Evolutionary conservation across 495 filamentous ascomycete genomes (phyloP), one percentile per base, ranked within the genome.

Genomic region (Aspergillus wentii): DNA sequence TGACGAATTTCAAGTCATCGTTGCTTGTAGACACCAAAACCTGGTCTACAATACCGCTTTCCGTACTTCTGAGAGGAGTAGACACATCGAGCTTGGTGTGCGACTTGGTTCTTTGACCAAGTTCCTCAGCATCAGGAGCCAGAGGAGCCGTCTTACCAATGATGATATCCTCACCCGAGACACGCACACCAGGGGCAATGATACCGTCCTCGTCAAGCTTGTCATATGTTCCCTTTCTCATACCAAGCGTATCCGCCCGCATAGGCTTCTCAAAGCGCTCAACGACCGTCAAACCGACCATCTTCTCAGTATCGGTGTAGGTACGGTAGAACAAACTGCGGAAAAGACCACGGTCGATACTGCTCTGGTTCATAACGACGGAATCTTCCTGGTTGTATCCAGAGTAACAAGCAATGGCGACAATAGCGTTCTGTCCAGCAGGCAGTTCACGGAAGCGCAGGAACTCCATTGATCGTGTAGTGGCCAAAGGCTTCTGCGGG

Each of bases 331-430:
- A 99, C 13, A 99, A 71, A 79, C 86, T 94, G 56, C 92, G 82
- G 84, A 97, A 97, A 8, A 99, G 71, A 22, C 92, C 92, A 42
- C 92, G 85, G 52, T 99, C 92, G 51, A 97, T 97, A 49, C 87
- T 92, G 67, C 87, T 94, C 63, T 99, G 94, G 64, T 96, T 99
- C 94, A 99, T 96, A 49, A 99, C 94, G 35, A 99, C 92, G 16
- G 92, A 97, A 78, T 99, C 92, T 86, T 99, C 92, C 61, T 97
- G 94, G 59, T 99, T 97, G 74, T 97, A 99, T n/a, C 92, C 92
- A 11, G 88, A 95, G 65, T 97, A 99, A 59, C 84, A 89, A 30
- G 86, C 77, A 69, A 99, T 97, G 23, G 94, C 92, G 9, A 99
- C 92, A 51, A 99, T 97, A 15, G 92, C 92, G 51, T 99, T 99